phyloP scores from a whole-genome alignment of 306 rosid genomes.

The Casuarina equisetifolia region DNA sequence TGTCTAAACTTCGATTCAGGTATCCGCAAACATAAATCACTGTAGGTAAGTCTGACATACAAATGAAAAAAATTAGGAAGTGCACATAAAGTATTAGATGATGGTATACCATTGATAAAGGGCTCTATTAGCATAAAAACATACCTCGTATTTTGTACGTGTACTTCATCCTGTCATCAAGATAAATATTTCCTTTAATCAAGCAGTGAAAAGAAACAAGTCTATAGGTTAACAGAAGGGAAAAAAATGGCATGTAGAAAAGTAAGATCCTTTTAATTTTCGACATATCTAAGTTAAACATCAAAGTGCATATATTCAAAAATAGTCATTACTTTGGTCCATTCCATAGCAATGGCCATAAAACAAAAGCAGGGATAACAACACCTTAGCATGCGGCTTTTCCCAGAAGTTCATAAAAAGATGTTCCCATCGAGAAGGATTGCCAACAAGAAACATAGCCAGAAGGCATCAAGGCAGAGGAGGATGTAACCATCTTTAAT shows the following conservation, averaged over 20 bases:
- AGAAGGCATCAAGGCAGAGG: not conserved
- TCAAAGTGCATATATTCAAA: not conserved
- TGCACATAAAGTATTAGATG: slow-evolving; percentile 22
- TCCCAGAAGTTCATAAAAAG: not conserved
- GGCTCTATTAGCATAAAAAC: slow-evolving; percentile 27
- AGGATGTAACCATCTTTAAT: not conserved
- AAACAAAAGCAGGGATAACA: not conserved
- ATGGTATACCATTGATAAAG: slow-evolving; percentile 7
- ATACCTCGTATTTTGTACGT: slow-evolving; percentile 75
- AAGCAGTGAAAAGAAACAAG: slow-evolving; percentile 12
- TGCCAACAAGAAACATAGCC: not conserved
- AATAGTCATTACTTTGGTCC: not conserved
- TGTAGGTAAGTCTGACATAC: slow-evolving; percentile 88
- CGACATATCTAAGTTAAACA: not conserved
- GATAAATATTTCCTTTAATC: slow-evolving; percentile 19
- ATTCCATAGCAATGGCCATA: not conserved
- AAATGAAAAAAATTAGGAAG: slow-evolving; percentile 33
- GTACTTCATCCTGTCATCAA: slow-evolving; percentile 57
- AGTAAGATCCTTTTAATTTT: not conserved
- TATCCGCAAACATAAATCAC: slow-evolving; percentile 88
- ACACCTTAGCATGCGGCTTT: not conserved
- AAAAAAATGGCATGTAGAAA: too few relatives aligned
- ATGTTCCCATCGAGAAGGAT: not conserved
- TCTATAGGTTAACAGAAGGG: not conserved
- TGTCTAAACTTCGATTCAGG: slow-evolving; percentile 91